A percentile compares a stretch with the other conserved stretches of the same genome.
phyloP scores from a whole-genome alignment of 2,329 filamentous ascomycete species.

The Byssochlamys sp. region DNA sequence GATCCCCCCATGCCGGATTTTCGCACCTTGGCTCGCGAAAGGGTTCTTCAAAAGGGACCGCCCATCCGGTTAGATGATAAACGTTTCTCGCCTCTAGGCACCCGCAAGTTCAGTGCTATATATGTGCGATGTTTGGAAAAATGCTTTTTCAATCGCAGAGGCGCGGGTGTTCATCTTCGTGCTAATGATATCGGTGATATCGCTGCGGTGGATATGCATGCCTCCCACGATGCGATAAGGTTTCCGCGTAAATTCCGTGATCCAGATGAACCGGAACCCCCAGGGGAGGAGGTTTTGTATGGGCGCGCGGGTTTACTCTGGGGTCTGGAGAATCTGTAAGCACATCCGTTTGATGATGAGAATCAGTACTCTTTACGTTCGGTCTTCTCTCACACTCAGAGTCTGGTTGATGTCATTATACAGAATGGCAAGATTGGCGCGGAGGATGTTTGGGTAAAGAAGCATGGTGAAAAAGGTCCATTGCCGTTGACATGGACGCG shows the following conservation, averaged over 20 bases:
- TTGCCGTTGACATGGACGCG: conserved; percentile 35
- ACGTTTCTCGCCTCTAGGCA: neutral
- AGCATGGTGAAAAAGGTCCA: conserved; percentile 20
- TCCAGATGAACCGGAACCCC: conserved; percentile 6
- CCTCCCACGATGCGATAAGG: neutral
- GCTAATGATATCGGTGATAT: conserved; percentile 15
- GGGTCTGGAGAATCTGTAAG: conserved; percentile 25
- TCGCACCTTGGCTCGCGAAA: conserved; percentile 17
- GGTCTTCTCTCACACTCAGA: conserved; percentile 20
- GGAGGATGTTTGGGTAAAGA: conserved; percentile 16
- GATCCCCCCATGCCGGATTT: conserved; percentile 14
- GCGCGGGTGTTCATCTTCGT: neutral
- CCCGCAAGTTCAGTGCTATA: neutral
- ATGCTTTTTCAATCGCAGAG: neutral
- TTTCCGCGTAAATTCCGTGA: neutral
- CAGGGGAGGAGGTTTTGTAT: conserved; percentile 31
- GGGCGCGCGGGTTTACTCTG: conserved; percentile 31
- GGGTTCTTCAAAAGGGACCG: conserved; percentile 16
- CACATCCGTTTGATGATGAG: conserved; percentile 13
- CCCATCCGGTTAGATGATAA: neutral
- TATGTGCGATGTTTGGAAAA: neutral
- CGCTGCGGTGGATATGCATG: conserved; percentile 12
- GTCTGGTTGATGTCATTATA: conserved; percentile 24
- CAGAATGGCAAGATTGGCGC: conserved; percentile 24
- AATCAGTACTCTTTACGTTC: conserved; percentile 12